Base-by-base conservation (phyloP, 2,329 filamentous ascomycete species). In the Ophioceras dolichostomum region DNA sequence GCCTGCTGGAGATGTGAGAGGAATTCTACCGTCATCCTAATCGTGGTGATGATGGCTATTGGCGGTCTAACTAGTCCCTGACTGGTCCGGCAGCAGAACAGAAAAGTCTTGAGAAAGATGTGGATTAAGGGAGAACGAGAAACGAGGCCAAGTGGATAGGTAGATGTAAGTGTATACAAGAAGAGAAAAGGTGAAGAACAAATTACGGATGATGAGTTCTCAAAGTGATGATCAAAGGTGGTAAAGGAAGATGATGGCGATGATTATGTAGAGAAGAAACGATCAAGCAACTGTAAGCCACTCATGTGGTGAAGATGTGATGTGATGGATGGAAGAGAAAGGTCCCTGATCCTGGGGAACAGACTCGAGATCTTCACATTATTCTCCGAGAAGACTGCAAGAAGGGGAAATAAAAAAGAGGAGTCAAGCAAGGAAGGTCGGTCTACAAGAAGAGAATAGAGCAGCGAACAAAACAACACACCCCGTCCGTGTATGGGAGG, bases 341-440 rank as follows among this genome's bases (percentile, higher is more conserved):
- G 20, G 30, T 41, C 41, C 44, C 40, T 24, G 45, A 36, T 35
- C 41, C 43, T 41, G 42, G 45, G 46, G 38, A 44, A 27, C 30
- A 38, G 29, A 24, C 21, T 38, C 24, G 28, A 24, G 31, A 34
- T 28, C 18, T 24, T 36, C 35, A 39, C 34, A 40, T 44, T 44
- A 36, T 43, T 26, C 22, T 26, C 41, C 38, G 41, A 34, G 40
- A 41, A 45, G 36, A 43, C 34, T 26, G 8, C 8, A 26, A 7
- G 22, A 12, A 26, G 22, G 12, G 22, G 22, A 26, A 12, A 26
- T n/a, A 31, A 28, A 34, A 13, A 37, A 32, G 14, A 32, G 26
- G 36, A 40, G 27, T 26, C 29, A 31, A 34, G 18, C 17, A 22
- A 37, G 17, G 19, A 35, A n/a, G n/a, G n/a, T n/a, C n/a, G n/a